Evolutionary conservation across 2,329 filamentous ascomycete genomes (phyloP).

Genomic region (Acrocalymma vagum): DNA sequence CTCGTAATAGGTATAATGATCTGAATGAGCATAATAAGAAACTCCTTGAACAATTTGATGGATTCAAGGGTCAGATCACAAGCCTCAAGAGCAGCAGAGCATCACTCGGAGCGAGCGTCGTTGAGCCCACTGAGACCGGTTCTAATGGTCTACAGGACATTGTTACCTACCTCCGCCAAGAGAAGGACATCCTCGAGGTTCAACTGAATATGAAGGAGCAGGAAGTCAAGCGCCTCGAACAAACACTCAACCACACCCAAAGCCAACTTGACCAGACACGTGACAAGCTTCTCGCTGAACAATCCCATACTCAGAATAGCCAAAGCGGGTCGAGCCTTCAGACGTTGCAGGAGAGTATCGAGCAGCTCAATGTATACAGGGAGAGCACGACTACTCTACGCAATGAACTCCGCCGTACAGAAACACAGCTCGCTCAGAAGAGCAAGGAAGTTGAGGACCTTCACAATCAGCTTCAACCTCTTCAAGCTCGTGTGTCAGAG

Average conservation of each 20-base stretch:
- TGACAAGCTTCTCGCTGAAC: conserved; percentile 89
- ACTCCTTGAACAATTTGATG: conserved; percentile 88
- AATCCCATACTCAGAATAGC: conserved; percentile 75
- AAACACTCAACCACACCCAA: conserved; percentile 88
- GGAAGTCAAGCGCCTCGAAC: conserved; percentile 86
- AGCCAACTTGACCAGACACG: conserved; percentile 88
- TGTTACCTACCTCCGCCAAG: conserved; percentile 87
- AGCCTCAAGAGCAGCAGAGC: conserved; percentile 79
- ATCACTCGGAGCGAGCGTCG: conserved; percentile 62
- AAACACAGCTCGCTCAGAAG: conserved; percentile 79
- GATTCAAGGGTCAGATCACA: conserved; percentile 79
- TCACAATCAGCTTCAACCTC: conserved; percentile 77
- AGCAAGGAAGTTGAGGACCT: conserved; percentile 78
- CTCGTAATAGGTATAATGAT: conserved; percentile 82
- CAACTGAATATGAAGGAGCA: conserved; percentile 90
- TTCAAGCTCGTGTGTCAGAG: conserved; percentile 81
- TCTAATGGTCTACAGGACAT: conserved; percentile 86
- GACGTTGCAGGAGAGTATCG: conserved; percentile 92
- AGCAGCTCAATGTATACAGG: conserved; percentile 93
- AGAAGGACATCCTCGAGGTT: conserved; percentile 98
- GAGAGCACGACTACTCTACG: conserved; percentile 93
- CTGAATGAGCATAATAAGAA: conserved; percentile 89
- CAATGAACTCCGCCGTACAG: conserved; percentile 82
- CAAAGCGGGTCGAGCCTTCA: conserved; percentile 81
- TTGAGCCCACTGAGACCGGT: conserved; percentile 63